Evolutionary conservation across 2,329 filamentous ascomycete genomes (phyloP).

Genomic region (Fusarium algeriense): DNA sequence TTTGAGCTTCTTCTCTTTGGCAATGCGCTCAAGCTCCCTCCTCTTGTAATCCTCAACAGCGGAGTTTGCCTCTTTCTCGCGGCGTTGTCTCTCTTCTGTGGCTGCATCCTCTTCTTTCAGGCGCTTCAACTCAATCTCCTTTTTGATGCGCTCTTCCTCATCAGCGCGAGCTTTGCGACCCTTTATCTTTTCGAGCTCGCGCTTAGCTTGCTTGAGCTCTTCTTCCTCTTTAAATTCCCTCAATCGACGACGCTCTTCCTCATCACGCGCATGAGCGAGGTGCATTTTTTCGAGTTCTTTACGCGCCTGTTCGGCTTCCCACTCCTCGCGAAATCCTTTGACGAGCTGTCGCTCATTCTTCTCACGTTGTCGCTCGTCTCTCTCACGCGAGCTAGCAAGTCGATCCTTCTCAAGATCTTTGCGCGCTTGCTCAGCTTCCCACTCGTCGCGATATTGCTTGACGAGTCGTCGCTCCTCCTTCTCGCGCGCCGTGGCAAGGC

Average conservation of each 20-base stretch:
- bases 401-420: constrained; percentile 61
- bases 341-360: constrained; percentile 42
- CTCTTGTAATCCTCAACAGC: constrained; percentile 65
- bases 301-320: constrained; percentile 49
- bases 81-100: constrained; percentile 50
- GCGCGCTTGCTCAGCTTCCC: constrained; percentile 55
- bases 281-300: constrained; percentile 42
- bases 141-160: constrained; percentile 64
- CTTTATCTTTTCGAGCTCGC: constrained; percentile 62
- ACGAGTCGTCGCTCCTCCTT: constrained; percentile 54
- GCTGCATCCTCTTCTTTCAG: constrained; percentile 60
- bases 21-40: constrained; percentile 58
- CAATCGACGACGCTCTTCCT: constrained; percentile 52
- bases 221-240: constrained; percentile 57
- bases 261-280: constrained; percentile 48
- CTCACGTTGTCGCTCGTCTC: constrained; percentile 49
- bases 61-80: constrained; percentile 62
- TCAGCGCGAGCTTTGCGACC: constrained; percentile 60
- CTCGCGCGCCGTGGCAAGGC: constrained; percentile 55
- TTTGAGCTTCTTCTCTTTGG: constrained; percentile 61
- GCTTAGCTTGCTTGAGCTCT: constrained; percentile 63
- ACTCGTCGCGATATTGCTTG: constrained; percentile 59
- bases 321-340: constrained; percentile 58
- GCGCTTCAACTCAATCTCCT: constrained; percentile 63
- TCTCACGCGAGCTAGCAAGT: constrained; percentile 56